Base-by-base conservation (phyloP, 371 early-diverging fungal species). In the Umbelopsis sp. region DNA sequence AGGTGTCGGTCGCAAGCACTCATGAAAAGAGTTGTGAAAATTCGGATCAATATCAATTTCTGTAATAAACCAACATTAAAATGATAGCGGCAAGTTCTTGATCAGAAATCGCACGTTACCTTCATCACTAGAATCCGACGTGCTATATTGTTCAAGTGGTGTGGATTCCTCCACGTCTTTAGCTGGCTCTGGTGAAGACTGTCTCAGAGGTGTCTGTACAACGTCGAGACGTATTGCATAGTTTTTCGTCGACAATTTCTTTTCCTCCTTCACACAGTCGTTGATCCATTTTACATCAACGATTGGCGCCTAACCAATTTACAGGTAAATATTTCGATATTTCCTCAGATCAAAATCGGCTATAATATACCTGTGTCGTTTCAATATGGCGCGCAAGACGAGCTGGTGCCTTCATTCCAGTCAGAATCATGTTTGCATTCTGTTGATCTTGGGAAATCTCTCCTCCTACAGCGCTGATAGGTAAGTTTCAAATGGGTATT, bases 1-100 rank as follows among this genome's bases (percentile, higher is more conserved):
- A 0, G 87, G 84, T 24, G 84, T 84, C 9, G 82, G 80, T 12
- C 81, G 79, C 25, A 81, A 48, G 35, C 84, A 84, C 67, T 73
- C 82, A 63, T 82, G 81, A 44, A 71, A 75, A 18, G 82, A 69
- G 52, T 84, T 84, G 8, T 70, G 46, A 38, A 76, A 84, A 4
- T 38, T 65, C 22, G 79, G 68, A n/a, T 77, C 77, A 5, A 83
- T 51, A 20, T 69, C 69, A 45, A 65, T 65, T 52, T 74, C 71
- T 71, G 63, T 11, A 41, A 8, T 25, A 2, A 48, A 35, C 29
- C 24, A 16, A 44, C 37, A 35, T 11, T 37, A 45, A 51, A 22
- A 8, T 4, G 14, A 11, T 35, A 14, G 14, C 1, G 18, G 14
- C 18, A 37, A 12, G 4, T 22, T 22, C 35, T 6, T 25, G 29